phyloP scores from a whole-genome alignment of 1,284 basidiomycete species.

The Blastosporella zonata region DNA sequence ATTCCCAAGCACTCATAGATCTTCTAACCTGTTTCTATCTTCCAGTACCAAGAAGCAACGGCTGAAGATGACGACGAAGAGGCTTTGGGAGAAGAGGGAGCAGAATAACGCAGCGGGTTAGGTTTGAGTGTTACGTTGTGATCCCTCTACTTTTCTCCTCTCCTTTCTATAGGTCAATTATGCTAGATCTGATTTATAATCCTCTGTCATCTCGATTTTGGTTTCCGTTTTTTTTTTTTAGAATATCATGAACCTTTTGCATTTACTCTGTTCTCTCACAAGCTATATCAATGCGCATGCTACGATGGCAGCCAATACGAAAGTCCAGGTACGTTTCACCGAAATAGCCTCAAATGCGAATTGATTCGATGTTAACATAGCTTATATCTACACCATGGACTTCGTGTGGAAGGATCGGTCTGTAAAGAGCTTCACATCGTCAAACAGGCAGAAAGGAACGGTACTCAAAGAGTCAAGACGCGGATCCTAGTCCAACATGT shows the following conservation, averaged over 20 bases:
- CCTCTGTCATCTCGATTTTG: not conserved
- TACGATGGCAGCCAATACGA: too few species aligned
- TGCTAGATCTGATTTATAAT: constrained; percentile 14
- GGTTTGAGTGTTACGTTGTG: not conserved
- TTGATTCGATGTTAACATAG: too few species aligned
- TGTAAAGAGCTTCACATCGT: too few species aligned
- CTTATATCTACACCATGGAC: too few species aligned
- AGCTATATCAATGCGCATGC: too few species aligned
- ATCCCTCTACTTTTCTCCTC: not conserved
- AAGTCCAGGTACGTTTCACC: too few species aligned
- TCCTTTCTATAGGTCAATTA: constrained; percentile 3
- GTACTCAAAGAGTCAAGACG: too few species aligned
- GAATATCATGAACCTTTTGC: not conserved
- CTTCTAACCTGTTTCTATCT: not conserved
- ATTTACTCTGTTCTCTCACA: too few species aligned
- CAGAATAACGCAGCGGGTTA: constrained; percentile 20
- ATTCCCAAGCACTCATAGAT: not conserved
- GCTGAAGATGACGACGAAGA: constrained; percentile 37
- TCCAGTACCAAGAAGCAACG: constrained; percentile 65
- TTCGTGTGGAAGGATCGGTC: too few species aligned
- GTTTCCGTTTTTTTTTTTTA: not conserved
- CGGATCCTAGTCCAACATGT: too few species aligned
- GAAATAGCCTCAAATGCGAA: too few species aligned
- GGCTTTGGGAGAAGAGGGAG: constrained; percentile 28
- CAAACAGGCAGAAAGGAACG: too few species aligned